These are phyloP conservation scores for Thalassiosira ordinaria DNA, from an alignment of 352 stramenopile species.

Conservation along the genomic window DNA sequence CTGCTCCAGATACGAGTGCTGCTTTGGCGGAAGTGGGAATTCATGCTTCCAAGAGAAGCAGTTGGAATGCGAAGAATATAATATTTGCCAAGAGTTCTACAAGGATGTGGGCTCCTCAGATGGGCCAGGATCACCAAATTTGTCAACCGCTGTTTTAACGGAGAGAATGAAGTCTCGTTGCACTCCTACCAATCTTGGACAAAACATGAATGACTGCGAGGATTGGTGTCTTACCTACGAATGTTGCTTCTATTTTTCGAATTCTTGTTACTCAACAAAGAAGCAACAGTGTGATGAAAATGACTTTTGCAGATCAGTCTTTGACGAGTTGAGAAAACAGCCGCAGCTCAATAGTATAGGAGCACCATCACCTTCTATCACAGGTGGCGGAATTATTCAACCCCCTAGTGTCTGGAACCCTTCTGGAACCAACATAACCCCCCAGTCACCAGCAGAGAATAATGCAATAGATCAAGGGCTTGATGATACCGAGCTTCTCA, in stretches of 20 bases:
- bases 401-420: not conserved
- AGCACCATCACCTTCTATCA: not conserved
- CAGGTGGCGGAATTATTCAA: not conserved
- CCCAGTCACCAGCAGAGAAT: too few relatives aligned
- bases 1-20: conserved; percentile 1
- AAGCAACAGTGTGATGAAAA: conserved; percentile 7
- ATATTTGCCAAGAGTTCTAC: too few relatives aligned
- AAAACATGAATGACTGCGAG: conserved; percentile 20
- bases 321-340: conserved; percentile 8
- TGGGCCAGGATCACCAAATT: not conserved
- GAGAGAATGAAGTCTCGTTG: conserved; percentile 16
- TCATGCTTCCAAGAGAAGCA: not conserved
- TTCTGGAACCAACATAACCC: not conserved
- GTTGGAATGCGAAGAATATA: conserved; percentile 17
- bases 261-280: not conserved
- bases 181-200: not conserved
- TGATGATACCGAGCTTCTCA: conserved; percentile 21
- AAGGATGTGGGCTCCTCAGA: not conserved
- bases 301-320: conserved; percentile 9
- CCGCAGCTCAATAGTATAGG: not conserved
- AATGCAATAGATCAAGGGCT: conserved; percentile 1
- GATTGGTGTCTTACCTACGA: conserved; percentile 18
- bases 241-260: conserved; percentile 26
- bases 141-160: not conserved
- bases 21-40: conserved; percentile 6